Percentiles rank a stretch among this genome's conserved stretches.
phyloP scores from a whole-genome alignment of 768 basidiomycete genomes.

The Kwoniella newhampshirensis region DNA sequence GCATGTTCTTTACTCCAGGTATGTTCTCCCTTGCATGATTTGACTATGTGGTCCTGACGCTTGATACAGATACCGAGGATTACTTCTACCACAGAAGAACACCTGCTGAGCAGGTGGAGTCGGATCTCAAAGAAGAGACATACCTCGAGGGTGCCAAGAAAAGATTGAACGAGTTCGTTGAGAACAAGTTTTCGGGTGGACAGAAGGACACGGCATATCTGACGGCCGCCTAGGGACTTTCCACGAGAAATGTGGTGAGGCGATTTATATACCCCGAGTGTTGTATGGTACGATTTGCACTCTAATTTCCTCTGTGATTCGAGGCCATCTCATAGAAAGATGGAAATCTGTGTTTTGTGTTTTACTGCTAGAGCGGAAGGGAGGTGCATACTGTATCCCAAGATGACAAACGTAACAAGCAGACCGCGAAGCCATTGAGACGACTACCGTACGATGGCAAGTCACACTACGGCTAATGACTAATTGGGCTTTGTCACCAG shows the following conservation, averaged over 20 bases:
- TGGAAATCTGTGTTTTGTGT: too few relatives aligned
- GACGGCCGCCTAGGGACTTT: too few relatives aligned
- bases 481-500: too few relatives aligned
- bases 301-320: too few relatives aligned
- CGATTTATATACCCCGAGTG: background rate
- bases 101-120: conserved; percentile 17
- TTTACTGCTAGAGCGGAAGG: too few relatives aligned
- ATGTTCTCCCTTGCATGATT: conserved; percentile 13
- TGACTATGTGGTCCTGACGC: conserved; percentile 1
- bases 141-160: conserved; percentile 13
- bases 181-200: conserved; percentile 7
- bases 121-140: conserved; percentile 10
- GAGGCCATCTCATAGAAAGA: too few relatives aligned
- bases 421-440: too few relatives aligned
- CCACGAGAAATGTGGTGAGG: conserved; percentile 2
- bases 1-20: conserved; percentile 53
- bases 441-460: too few relatives aligned
- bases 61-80: conserved; percentile 39
- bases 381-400: too few relatives aligned
- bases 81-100: conserved; percentile 41
- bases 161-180: conserved; percentile 26
- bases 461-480: too few relatives aligned
- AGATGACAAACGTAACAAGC: too few relatives aligned
- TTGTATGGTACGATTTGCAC: background rate
- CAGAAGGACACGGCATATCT: too few relatives aligned